Evolutionary conservation across 192 early-diverging fungal genomes (phyloP).

Genomic region (Piromyces finnis): DNA sequence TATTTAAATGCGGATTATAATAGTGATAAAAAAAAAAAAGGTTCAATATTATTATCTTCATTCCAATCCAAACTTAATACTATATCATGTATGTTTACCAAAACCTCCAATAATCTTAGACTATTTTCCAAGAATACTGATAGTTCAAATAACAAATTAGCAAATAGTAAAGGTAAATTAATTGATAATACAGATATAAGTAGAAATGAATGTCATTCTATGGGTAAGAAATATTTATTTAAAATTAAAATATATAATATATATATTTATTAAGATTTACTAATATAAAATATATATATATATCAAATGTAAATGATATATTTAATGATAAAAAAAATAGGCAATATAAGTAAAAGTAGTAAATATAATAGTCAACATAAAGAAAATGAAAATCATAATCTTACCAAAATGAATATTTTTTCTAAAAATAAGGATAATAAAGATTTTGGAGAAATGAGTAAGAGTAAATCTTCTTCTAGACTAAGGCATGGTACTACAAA

Average conservation of each 20-base stretch:
- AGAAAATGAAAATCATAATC: background rate
- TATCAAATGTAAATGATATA: no score
- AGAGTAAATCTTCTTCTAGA: background rate
- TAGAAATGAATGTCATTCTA: background rate
- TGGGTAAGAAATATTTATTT: no score
- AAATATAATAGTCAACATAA: background rate
- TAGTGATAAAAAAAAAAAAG: background rate
- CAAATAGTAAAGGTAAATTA: background rate
- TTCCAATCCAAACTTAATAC: background rate
- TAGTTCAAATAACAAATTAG: background rate
- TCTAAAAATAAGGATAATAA: background rate
- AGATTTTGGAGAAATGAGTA: background rate
- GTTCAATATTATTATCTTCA: background rate
- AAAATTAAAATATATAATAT: no score
- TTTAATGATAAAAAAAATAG: no score
- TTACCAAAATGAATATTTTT: background rate
- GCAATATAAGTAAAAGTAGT: background rate
- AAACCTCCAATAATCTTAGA: background rate
- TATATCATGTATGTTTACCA: background rate
- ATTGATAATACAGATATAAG: background rate
- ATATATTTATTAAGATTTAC: no score
- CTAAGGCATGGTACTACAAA: background rate
- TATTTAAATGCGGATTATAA: background rate
- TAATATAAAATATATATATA: no score
- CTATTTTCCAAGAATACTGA: background rate